phyloP scores from a whole-genome alignment of 164 flowering plant species.

The Protea cynaroides region DNA sequence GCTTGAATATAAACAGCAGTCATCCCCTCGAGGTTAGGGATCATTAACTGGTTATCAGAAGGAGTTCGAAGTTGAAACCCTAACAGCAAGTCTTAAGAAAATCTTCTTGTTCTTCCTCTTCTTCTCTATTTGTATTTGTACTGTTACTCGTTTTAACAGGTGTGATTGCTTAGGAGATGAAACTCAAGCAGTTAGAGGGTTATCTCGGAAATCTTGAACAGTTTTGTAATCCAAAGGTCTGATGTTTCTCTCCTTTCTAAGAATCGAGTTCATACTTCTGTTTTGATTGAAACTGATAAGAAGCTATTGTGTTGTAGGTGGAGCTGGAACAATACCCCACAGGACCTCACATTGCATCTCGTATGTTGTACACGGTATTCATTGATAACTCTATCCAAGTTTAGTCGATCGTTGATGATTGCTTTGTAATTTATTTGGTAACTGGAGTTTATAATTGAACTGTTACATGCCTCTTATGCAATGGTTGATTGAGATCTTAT shows the following conservation, averaged over 20 bases:
- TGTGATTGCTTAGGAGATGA: constrained; percentile 43
- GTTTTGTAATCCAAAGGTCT: constrained; percentile 75
- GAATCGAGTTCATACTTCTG: not conserved
- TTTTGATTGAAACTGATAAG: not conserved
- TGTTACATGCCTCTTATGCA: not conserved
- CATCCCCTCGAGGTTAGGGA: no score
- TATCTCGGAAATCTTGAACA: constrained; percentile 76
- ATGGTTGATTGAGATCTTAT: no score
- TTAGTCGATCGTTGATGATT: not conserved
- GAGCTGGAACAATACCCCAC: constrained; percentile 96
- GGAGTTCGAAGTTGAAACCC: no score
- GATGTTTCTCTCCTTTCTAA: constrained; percentile 6
- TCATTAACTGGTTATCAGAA: no score
- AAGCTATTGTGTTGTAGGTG: constrained; percentile 45
- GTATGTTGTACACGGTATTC: constrained; percentile 72
- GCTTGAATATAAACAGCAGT: no score
- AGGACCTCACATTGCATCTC: constrained; percentile 91
- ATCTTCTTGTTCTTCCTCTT: no score
- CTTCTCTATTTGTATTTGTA: no score
- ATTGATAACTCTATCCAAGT: constrained; percentile 1
- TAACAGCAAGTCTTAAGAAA: no score
- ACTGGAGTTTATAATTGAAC: not conserved
- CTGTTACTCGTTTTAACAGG: no score
- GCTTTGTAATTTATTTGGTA: not conserved
- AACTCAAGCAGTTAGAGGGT: constrained; percentile 86